These are phyloP conservation scores for Pilatotrama ljubarskyi DNA, from an alignment of 768 basidiomycete species.

Conservation along the genomic window DNA sequence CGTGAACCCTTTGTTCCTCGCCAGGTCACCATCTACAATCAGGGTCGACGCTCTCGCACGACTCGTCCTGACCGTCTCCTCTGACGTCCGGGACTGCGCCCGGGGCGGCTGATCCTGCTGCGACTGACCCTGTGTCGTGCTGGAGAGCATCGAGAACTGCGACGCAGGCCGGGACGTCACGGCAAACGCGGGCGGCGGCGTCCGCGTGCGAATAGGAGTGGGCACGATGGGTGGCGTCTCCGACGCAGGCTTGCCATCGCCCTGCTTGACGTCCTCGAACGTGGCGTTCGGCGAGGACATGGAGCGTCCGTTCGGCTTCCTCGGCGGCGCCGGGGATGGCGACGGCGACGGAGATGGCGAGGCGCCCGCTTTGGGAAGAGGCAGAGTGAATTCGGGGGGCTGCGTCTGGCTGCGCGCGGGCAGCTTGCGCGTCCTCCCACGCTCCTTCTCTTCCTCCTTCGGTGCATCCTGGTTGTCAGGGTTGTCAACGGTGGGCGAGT, in stretches of 20 bases:
- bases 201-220: constrained; percentile 33
- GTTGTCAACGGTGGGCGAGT: constrained; percentile 13
- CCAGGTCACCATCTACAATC: constrained; percentile 15
- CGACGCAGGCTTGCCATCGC: constrained; percentile 20
- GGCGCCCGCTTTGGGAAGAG: not conserved
- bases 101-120: not conserved
- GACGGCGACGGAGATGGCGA: constrained; percentile 14
- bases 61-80: constrained; percentile 10
- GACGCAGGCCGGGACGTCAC: constrained; percentile 37
- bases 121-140: not conserved
- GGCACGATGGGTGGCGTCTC: constrained; percentile 34
- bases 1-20: constrained; percentile 27
- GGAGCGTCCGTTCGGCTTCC: constrained; percentile 24
- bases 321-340: constrained; percentile 12
- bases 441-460: constrained; percentile 15
- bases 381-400: constrained; percentile 16
- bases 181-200: constrained; percentile 34
- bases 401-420: constrained; percentile 30
- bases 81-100: not conserved
- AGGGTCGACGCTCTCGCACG: constrained; percentile 21
- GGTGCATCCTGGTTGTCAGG: not conserved
- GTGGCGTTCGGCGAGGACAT: constrained; percentile 32
- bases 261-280: constrained; percentile 23
- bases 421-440: constrained; percentile 18
- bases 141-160: constrained; percentile 26